Conservation (phyloP, 257 asterid species). For the Plantago major region DNA sequence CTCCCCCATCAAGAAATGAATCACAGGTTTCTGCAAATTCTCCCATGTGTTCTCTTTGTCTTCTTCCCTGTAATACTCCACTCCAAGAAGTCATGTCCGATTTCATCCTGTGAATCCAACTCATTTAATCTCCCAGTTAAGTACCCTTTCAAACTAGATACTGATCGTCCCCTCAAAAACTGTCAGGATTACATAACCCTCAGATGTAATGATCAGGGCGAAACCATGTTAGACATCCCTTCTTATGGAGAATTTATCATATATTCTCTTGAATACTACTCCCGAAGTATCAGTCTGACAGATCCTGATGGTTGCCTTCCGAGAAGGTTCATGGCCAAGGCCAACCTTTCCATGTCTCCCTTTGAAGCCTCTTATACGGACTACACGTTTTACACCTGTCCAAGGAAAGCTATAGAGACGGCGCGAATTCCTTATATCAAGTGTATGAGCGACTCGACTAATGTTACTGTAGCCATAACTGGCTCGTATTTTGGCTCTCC, state of each 20-base stretch:
- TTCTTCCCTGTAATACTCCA: slow-evolving; percentile 18
- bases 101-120: slow-evolving; percentile 22
- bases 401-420: not conserved
- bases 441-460: slow-evolving; percentile 31
- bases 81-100: slow-evolving; percentile 28
- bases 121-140: not conserved
- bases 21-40: not conserved
- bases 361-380: slow-evolving; percentile 20
- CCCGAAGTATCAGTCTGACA: slow-evolving; percentile 12
- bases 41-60: slow-evolving; percentile 20
- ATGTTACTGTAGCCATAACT: slow-evolving; percentile 18
- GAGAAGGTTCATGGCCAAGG: slow-evolving; percentile 27
- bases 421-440: slow-evolving; percentile 5
- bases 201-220: slow-evolving; percentile 21
- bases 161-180: slow-evolving; percentile 15
- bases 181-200: slow-evolving; percentile 26
- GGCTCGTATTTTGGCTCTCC: not conserved
- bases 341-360: slow-evolving; percentile 21
- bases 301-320: slow-evolving; percentile 31
- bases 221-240: slow-evolving; percentile 23
- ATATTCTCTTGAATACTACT: slow-evolving; percentile 15
- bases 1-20: slow-evolving; percentile 17
- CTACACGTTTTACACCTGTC: slow-evolving; percentile 30
- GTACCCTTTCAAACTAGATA: slow-evolving; percentile 39
- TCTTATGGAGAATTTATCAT: slow-evolving; percentile 27